Conservation (phyloP, 768 basidiomycete species). For the Pisolithus microcarpus region DNA sequence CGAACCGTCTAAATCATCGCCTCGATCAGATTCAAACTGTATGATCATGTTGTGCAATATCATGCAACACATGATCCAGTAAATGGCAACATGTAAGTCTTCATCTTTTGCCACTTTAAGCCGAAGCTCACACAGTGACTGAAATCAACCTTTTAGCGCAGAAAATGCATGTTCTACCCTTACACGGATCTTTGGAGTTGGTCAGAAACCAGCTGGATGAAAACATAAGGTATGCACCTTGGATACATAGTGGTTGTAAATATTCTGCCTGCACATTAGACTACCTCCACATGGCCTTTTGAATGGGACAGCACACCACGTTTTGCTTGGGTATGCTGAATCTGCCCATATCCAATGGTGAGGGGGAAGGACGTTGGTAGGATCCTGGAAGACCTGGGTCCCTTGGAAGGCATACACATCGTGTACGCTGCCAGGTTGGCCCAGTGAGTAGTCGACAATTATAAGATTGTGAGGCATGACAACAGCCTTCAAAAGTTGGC, state of each 20-base stretch:
- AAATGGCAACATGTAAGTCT: not conserved
- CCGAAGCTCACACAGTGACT: not conserved
- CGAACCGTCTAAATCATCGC: not conserved
- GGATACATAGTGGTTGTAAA: not conserved
- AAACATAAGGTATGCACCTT: not conserved
- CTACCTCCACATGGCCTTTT: slow-evolving; percentile 7
- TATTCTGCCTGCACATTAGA: not conserved
- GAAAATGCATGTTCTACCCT: not conserved
- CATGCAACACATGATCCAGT: not conserved
- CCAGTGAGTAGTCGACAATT: too few relatives aligned
- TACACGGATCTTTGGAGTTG: not conserved
- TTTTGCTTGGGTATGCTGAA: not conserved
- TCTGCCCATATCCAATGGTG: not conserved
- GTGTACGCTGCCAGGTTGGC: too few relatives aligned
- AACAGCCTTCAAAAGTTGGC: too few relatives aligned
- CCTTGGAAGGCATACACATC: too few relatives aligned
- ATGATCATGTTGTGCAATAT: not conserved
- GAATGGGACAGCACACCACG: slow-evolving; percentile 3
- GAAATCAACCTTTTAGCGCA: not conserved
- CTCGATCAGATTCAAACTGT: not conserved
- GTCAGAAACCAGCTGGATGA: not conserved
- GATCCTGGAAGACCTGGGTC: too few relatives aligned
- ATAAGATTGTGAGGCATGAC: too few relatives aligned
- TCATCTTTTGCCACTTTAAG: not conserved
- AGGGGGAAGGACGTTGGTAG: too few relatives aligned